phyloP scores from a whole-genome alignment of 192 early-diverging fungal species.

The Coemansia aciculifera region DNA sequence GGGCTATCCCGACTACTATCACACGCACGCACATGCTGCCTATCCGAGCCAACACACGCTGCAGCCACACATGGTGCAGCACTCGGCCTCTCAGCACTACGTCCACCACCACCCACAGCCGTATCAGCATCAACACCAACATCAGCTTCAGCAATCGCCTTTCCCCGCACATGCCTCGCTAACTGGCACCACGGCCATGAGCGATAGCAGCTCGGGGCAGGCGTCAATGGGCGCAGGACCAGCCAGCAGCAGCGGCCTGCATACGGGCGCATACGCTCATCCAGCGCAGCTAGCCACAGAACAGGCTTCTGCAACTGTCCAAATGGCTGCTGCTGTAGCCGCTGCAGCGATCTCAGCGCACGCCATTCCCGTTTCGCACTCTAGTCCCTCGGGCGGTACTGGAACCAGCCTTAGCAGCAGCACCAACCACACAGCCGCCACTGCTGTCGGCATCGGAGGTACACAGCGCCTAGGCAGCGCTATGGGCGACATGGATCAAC shows the following conservation, averaged over 20 bases:
- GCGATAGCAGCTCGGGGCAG: constrained; percentile 31
- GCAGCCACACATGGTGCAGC: constrained; percentile 25
- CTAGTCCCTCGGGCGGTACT: constrained; percentile 12
- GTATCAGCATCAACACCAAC: constrained; percentile 14
- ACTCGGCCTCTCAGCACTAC: constrained; percentile 8
- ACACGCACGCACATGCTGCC: constrained; percentile 26
- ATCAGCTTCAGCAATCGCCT: constrained; percentile 28
- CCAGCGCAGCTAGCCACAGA: constrained; percentile 26
- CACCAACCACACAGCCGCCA: constrained; percentile 5
- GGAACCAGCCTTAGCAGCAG: constrained; percentile 14
- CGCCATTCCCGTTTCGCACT: constrained; percentile 20
- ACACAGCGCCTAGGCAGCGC: constrained; percentile 19
- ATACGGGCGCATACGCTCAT: constrained; percentile 24
- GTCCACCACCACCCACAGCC: constrained; percentile 18
- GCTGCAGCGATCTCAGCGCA: constrained; percentile 46
- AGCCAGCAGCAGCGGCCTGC: constrained; percentile 19
- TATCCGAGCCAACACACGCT: constrained; percentile 18
- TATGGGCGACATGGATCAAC: constrained; percentile 28
- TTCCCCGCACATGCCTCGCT: constrained; percentile 31
- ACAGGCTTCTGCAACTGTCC: constrained; percentile 39
- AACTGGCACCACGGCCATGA: constrained; percentile 32
- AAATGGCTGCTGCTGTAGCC: constrained; percentile 50
- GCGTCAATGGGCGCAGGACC: constrained; percentile 19
- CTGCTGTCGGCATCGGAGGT: constrained; percentile 15
- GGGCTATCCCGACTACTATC: constrained; percentile 29